A percentile compares a stretch with the other conserved stretches of the same genome.
These are phyloP conservation scores for Gomphus bonarii DNA, from an alignment of 1,284 basidiomycete species.

Conservation along the genomic window DNA sequence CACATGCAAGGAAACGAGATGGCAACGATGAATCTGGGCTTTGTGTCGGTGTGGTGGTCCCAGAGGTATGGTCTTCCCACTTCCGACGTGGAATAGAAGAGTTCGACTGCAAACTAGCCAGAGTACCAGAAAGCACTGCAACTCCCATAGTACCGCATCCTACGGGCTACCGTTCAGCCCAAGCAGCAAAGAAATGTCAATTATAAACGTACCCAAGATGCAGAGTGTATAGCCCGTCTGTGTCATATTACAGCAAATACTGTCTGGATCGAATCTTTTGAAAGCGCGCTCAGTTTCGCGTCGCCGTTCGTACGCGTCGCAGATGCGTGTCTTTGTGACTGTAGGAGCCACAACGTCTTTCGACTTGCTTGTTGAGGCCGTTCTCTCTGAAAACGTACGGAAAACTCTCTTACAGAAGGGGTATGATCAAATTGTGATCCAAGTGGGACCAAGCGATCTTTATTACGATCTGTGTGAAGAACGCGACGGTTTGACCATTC, in stretches of 20 bases:
- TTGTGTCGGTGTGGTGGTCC: slow-evolving; percentile 66
- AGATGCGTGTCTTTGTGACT: slow-evolving; percentile 69
- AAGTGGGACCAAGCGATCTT: slow-evolving; percentile 24
- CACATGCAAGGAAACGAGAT: slow-evolving; percentile 82
- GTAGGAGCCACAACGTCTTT: slow-evolving; percentile 83
- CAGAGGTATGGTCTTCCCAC: slow-evolving; percentile 79
- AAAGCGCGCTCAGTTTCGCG: background rate
- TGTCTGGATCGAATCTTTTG: background rate
- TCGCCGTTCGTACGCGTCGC: background rate
- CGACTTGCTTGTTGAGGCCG: slow-evolving; percentile 58
- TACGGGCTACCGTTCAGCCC: slow-evolving; percentile 21
- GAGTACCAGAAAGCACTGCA: slow-evolving; percentile 86
- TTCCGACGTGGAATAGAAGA: slow-evolving; percentile 26
- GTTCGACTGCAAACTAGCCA: slow-evolving; percentile 56
- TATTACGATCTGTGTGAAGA: slow-evolving; percentile 17
- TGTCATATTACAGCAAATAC: too few species aligned
- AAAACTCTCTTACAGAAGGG: slow-evolving; percentile 41
- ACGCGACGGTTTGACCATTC: slow-evolving; percentile 41
- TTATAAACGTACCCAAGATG: slow-evolving; percentile 26
- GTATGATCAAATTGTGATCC: slow-evolving; percentile 53
- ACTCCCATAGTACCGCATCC: slow-evolving; percentile 99
- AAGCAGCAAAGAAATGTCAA: background rate
- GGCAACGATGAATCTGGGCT: slow-evolving; percentile 62
- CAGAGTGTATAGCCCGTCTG: slow-evolving; percentile 35
- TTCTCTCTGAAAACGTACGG: slow-evolving; percentile 49